These are phyloP conservation scores for Blepharisma undulans DNA, from an alignment of 169 alveolate genomes.

Conservation along the genomic window DNA sequence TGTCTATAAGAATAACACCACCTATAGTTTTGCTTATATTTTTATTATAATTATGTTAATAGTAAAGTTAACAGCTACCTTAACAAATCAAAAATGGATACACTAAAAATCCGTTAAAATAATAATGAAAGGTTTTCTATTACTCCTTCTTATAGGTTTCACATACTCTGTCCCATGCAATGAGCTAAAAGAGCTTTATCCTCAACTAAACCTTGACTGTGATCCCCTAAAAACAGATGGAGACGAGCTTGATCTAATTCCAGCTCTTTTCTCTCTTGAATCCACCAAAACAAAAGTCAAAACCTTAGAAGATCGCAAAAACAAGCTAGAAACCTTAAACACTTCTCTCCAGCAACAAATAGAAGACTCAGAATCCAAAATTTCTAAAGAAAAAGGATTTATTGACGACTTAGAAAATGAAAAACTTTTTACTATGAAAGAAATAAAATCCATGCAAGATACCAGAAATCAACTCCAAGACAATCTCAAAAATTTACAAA, in stretches of 20 bases:
- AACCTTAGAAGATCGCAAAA: background rate
- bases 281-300: background rate
- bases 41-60: too few relatives aligned
- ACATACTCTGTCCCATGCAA: background rate
- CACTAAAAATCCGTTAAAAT: background rate
- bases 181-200: background rate
- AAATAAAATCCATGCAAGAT: background rate
- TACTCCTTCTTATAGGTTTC: background rate
- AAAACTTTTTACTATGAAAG: background rate
- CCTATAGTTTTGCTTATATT: too few relatives aligned
- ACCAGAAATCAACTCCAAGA: background rate
- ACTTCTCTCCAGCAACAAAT: background rate
- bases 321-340: background rate
- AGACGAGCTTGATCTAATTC: background rate
- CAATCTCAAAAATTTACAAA: background rate
- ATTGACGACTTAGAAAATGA: background rate
- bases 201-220: background rate
- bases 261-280: background rate
- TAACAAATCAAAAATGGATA: background rate
- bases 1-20: too few relatives aligned
- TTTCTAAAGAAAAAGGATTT: background rate
- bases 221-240: background rate
- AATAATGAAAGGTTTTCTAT: background rate
- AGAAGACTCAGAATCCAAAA: background rate
- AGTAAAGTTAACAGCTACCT: too few relatives aligned